A percentile compares a stretch with the other conserved stretches of the same genome.
Evolutionary conservation across 768 basidiomycete genomes (phyloP).

Genomic region (Rhodocollybia butyracea): DNA sequence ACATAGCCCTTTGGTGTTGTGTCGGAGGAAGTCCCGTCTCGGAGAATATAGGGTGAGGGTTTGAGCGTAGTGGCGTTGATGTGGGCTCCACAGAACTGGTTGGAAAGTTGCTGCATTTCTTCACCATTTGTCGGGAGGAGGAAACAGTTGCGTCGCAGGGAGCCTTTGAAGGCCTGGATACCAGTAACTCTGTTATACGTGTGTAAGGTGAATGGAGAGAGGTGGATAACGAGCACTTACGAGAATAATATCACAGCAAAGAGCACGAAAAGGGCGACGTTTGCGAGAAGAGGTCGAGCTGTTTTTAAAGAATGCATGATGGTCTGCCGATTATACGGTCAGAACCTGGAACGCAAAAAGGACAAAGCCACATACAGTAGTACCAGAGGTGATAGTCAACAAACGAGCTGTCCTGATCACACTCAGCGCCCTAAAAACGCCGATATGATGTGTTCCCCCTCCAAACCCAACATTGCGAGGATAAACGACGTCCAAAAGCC

Average conservation of each 20-base stretch:
- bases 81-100: constrained; percentile 78
- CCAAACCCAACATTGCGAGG: constrained; percentile 65
- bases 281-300: constrained; percentile 84
- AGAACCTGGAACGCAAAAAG: not conserved
- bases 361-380: constrained; percentile 58
- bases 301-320: constrained; percentile 92
- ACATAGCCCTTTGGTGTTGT: constrained; percentile 73
- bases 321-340: constrained; percentile 41
- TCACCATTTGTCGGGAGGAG: constrained; percentile 56
- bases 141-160: constrained; percentile 63
- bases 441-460: constrained; percentile 72
- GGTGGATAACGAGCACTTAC: constrained; percentile 36
- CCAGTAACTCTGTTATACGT: constrained; percentile 71
- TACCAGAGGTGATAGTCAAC: constrained; percentile 86
- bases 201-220: not conserved
- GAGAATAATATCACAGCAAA: constrained; percentile 90
- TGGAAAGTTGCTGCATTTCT: constrained; percentile 36
- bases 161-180: constrained; percentile 91
- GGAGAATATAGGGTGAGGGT: constrained; percentile 36
- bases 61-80: constrained; percentile 56
- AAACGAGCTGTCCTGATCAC: constrained; percentile 81
- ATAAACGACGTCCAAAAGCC: constrained; percentile 85
- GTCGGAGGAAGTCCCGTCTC: constrained; percentile 32
- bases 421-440: constrained; percentile 84
- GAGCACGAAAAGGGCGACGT: constrained; percentile 86